These are phyloP conservation scores for Colletotrichum tamarilloi DNA, from an alignment of 2,329 filamentous ascomycete genomes.

Conservation along the genomic window DNA sequence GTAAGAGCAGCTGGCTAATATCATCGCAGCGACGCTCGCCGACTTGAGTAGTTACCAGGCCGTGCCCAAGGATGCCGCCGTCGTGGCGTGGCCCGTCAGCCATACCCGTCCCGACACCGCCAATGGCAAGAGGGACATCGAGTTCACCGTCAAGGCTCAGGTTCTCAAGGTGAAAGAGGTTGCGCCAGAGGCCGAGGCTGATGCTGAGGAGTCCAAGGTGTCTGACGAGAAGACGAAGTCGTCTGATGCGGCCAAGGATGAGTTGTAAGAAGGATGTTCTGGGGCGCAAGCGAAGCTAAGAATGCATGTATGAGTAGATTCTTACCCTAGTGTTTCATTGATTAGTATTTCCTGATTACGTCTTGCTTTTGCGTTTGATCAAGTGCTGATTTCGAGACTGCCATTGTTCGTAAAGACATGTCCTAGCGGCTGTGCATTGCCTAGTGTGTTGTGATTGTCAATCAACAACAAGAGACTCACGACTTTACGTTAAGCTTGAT, in stretches of 20 bases:
- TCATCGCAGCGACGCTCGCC: slow-evolving; percentile 31
- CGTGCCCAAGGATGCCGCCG: slow-evolving; percentile 40
- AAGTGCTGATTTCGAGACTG: neutral
- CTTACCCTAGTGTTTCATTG: neutral
- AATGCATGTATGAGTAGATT: neutral
- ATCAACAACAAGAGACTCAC: neutral
- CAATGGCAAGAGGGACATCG: slow-evolving; percentile 41
- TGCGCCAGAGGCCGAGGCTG: slow-evolving; percentile 2
- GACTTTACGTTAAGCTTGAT: too few relatives aligned
- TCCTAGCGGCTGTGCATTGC: neutral
- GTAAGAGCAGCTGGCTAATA: neutral
- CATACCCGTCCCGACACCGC: slow-evolving; percentile 42
- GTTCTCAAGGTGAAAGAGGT: slow-evolving; percentile 37
- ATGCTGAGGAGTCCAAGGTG: neutral
- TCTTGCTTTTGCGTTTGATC: neutral
- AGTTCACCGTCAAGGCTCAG: slow-evolving; percentile 46
- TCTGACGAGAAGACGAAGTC: neutral
- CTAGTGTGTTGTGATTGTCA: neutral
- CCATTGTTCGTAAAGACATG: neutral
- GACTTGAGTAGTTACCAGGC: slow-evolving; percentile 44
- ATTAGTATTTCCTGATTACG: neutral
- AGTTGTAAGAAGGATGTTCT: neutral
- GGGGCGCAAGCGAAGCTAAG: neutral
- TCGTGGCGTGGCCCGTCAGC: slow-evolving; percentile 45
- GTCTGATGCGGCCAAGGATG: slow-evolving; percentile 14